Percentiles rank a stretch among this genome's conserved stretches.
These are phyloP conservation scores for Nannizzia gypsea DNA, from an alignment of 2,329 filamentous ascomycete species.

Conservation along the genomic window DNA sequence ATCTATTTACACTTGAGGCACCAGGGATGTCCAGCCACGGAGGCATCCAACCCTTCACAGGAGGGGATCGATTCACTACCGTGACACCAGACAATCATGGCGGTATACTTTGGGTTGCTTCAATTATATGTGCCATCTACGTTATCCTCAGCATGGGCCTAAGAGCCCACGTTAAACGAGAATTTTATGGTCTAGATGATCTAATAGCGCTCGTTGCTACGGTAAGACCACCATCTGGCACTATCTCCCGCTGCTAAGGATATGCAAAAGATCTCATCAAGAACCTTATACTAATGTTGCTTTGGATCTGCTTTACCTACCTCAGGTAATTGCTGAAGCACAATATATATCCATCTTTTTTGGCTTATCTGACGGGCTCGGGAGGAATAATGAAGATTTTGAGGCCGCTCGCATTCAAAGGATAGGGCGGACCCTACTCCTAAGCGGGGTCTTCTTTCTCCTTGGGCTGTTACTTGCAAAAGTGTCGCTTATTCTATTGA, in stretches of 20 bases:
- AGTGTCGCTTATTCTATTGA: background rate
- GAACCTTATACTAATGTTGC: background rate
- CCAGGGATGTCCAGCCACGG: background rate
- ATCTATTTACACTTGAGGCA: background rate
- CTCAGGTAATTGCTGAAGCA: background rate
- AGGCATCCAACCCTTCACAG: background rate
- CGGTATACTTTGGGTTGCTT: background rate
- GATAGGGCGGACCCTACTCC: background rate
- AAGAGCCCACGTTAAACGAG: background rate
- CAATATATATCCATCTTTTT: conserved; percentile 1
- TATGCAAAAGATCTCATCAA: background rate
- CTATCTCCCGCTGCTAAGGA: background rate
- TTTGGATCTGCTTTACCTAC: background rate
- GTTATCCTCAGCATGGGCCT: background rate
- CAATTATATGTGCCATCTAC: background rate
- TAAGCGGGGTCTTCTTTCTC: conserved; percentile 1
- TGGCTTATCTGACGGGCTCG: background rate
- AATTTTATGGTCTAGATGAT: background rate
- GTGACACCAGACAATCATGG: background rate
- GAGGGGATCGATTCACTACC: background rate
- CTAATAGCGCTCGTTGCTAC: background rate
- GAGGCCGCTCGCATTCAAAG: background rate
- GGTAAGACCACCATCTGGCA: background rate
- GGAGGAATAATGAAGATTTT: background rate
- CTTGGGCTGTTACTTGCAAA: background rate